Percentiles rank a stretch among this genome's conserved stretches.
Evolutionary conservation across 805 yeast species (phyloP).

Genomic region (Brettanomyces custersianus): DNA sequence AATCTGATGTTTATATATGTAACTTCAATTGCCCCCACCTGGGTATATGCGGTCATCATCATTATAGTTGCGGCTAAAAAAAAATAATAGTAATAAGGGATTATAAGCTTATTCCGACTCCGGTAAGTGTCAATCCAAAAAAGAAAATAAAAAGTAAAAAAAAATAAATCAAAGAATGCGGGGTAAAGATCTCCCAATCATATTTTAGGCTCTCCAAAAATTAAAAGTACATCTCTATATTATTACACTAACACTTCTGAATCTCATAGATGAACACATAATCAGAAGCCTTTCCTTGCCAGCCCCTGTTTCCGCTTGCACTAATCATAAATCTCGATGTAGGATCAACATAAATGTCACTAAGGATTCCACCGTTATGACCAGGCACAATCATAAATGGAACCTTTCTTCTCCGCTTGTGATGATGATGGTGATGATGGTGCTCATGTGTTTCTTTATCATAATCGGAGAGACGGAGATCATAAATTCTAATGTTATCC

Average conservation of each 20-base stretch:
- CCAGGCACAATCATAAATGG: conserved; percentile 94
- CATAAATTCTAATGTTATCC: conserved; percentile 85
- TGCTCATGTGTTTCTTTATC: conserved; percentile 4
- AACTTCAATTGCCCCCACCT: no score
- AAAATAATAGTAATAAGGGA: no score
- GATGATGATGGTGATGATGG: conserved; percentile 1
- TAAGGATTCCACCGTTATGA: conserved; percentile 87
- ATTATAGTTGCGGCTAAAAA: no score
- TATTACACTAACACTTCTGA: not conserved
- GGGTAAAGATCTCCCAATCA: not conserved
- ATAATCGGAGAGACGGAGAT: conserved; percentile 35
- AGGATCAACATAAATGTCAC: conserved; percentile 73
- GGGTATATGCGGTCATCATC: no score
- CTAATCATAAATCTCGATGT: conserved; percentile 82
- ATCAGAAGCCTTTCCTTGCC: conserved; percentile 81
- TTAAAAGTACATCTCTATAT: not conserved
- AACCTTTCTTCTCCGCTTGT: conserved; percentile 32
- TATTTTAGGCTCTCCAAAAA: not conserved
- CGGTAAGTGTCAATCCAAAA: no score
- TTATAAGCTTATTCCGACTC: no score
- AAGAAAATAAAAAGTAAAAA: no score
- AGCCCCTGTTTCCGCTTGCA: conserved; percentile 91
- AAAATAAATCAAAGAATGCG: not conserved
- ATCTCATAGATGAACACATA: conserved; percentile 39
- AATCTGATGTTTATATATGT: no score